Conservation (phyloP, 2,329 filamentous ascomycete species). For the Fusarium chuoi region DNA sequence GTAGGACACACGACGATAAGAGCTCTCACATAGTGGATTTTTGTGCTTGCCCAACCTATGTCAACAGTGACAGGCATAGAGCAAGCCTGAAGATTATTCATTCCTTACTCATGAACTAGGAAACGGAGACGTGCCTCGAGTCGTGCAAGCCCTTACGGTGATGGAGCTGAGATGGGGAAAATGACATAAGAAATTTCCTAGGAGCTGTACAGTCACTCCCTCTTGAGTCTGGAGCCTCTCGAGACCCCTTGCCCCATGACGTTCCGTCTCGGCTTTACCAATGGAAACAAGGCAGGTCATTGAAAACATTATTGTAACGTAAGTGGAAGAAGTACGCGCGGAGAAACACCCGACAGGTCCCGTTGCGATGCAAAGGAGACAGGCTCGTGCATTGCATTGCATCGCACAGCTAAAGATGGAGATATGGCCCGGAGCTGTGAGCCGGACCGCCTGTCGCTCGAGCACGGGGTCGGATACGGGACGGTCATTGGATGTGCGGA, state of each 20-base stretch:
- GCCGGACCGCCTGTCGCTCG: conserved; percentile 45
- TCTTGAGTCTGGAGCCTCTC: neutral
- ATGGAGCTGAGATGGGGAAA: conserved; percentile 10
- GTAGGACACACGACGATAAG: neutral
- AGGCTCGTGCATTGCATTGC: conserved; percentile 14
- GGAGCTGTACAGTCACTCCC: neutral
- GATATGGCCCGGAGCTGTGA: conserved; percentile 14
- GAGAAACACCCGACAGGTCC: conserved; percentile 25
- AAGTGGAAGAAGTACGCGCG: conserved; percentile 7
- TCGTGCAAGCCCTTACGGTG: conserved; percentile 1
- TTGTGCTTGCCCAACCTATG: neutral
- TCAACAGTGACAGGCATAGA: neutral
- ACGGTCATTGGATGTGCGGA: conserved; percentile 45
- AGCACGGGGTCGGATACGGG: conserved; percentile 47
- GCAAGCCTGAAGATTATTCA: neutral
- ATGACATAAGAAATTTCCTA: conserved; percentile 7
- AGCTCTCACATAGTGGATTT: neutral
- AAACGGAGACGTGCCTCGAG: neutral
- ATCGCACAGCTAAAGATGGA: conserved; percentile 21
- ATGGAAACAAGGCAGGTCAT: conserved; percentile 23
- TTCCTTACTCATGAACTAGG: conserved; percentile 4
- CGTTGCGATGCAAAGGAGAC: conserved; percentile 18
- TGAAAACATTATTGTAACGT: neutral
- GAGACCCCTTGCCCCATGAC: conserved; percentile 22
- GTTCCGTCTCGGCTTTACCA: conserved; percentile 26